Evolutionary conservation across 768 basidiomycete genomes (phyloP).

Genomic region (Rhodotorula diobovata): DNA sequence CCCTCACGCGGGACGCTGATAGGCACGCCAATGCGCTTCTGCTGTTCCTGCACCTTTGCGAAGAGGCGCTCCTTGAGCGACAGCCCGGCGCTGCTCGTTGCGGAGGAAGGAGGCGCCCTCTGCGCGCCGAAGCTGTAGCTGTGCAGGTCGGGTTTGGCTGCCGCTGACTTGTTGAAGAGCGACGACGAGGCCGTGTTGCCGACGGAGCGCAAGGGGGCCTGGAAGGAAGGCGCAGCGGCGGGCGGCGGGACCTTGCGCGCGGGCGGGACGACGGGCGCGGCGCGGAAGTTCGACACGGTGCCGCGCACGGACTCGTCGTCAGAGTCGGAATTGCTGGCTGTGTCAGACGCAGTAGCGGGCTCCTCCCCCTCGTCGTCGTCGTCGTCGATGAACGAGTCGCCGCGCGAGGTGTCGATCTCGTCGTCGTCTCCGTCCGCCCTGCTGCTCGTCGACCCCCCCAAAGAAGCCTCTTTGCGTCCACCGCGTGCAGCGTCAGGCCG

Average conservation of each 20-base stretch:
- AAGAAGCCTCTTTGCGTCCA: too few relatives aligned
- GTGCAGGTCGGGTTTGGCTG: background rate
- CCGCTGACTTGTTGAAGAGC: background rate
- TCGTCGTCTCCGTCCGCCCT: background rate
- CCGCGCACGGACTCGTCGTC: background rate
- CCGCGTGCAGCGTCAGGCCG: too few relatives aligned
- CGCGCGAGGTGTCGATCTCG: background rate
- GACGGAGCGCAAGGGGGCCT: background rate
- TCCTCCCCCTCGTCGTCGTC: background rate
- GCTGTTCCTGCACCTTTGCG: background rate
- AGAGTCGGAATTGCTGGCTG: background rate
- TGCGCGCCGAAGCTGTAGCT: background rate
- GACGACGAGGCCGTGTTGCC: background rate
- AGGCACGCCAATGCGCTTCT: constrained; percentile 16
- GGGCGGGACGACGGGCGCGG: background rate
- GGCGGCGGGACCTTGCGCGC: background rate
- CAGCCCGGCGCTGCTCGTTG: background rate
- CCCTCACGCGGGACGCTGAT: constrained; percentile 29
- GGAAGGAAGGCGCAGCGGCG: background rate
- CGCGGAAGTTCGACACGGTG: background rate
- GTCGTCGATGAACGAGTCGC: background rate
- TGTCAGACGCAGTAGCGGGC: background rate
- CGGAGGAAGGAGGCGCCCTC: background rate
- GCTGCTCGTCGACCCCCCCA: too few relatives aligned
- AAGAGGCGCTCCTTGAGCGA: constrained; percentile 3